Evolutionary conservation across 208 protist species (phyloP), one percentile per base, ranked within the genome.

Genomic region (Acanthamoeba quina): DNA sequence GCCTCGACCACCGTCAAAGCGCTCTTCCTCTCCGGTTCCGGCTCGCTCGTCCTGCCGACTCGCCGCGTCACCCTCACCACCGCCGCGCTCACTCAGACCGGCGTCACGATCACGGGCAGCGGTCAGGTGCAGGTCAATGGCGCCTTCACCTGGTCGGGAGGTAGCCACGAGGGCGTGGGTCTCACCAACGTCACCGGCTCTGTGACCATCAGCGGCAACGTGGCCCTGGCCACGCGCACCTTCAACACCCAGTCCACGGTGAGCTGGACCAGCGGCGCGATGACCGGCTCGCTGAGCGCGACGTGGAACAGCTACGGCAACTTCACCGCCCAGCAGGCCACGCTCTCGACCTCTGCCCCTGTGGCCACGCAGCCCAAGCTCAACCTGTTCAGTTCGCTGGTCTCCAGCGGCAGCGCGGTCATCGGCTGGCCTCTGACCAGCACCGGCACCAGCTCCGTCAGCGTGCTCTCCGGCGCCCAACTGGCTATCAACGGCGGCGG

Each of bases 251-350:
- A 44, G n/a, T 29, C 64, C 6, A 41, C 86, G 19, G 68, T 76
- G 41, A 60, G n/a, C 44, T 92, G 56, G 60, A 76, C 6, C 41
- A 76, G 29, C 31, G 86, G 86, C 37, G 5, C n/a, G 21, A 24
- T 92, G 62, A 31, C 62, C 11, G 60, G 64, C 41, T 78, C 41
- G 6, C 64, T 72, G 64, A 56, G 64, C 68, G 64, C 68, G n/a
- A 76, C 34, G 17, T 92, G 86, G 86, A 92, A 92, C 86, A 92
- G 68, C 68, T 92, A 92, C 86, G 86, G 86, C 52, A 24, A 31
- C 26, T 29, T 92, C 68, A 56, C 49, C 11, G 86, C 64, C 17
- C 52, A 47, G 68, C 37, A 47, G 68, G 41, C 60, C 24, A 56
- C 64, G 7, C 41, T 41, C 62, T 41, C 41, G 41, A 56, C 52